Conservation (phyloP, 805 yeast species). For the Starmerella davenportii region DNA sequence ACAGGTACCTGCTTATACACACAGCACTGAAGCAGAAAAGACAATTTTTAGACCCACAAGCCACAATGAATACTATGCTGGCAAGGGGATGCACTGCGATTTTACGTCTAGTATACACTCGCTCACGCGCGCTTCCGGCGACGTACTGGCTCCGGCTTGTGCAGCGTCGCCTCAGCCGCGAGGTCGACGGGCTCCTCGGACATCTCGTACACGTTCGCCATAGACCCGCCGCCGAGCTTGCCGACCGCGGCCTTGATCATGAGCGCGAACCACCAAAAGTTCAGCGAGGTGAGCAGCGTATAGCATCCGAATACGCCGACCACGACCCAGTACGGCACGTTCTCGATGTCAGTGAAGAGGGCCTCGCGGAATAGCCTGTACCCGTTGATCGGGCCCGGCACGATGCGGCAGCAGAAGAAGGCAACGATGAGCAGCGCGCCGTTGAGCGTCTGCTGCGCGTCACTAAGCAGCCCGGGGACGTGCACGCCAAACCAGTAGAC, state of each 20-base stretch:
- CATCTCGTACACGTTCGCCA: not conserved
- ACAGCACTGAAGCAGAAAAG: too few relatives aligned
- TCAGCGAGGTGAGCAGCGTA: constrained; percentile 44
- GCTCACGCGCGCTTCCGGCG: not conserved
- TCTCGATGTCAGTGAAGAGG: constrained; percentile 14
- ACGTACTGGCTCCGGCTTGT: not conserved
- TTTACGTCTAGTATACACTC: too few relatives aligned
- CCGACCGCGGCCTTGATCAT: constrained; percentile 34
- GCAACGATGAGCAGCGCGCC: constrained; percentile 51
- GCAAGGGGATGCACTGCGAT: too few relatives aligned
- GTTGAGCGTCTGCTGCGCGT: constrained; percentile 38
- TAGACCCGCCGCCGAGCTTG: not conserved
- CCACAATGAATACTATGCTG: too few relatives aligned
- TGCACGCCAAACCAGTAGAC: constrained; percentile 78
- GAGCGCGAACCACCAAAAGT: constrained; percentile 71
- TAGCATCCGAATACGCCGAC: constrained; percentile 38
- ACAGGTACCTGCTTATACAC: too few relatives aligned
- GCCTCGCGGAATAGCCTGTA: constrained; percentile 24
- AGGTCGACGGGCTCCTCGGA: not conserved
- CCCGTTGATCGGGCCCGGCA: constrained; percentile 78
- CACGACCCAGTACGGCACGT: constrained; percentile 33
- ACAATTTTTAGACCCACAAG: too few relatives aligned
- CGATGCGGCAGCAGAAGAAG: constrained; percentile 60
- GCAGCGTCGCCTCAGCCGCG: not conserved
- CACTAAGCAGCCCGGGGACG: constrained; percentile 51